phyloP scores from a whole-genome alignment of 192 early-diverging fungal genomes.

The Backusella liffmaniae region DNA sequence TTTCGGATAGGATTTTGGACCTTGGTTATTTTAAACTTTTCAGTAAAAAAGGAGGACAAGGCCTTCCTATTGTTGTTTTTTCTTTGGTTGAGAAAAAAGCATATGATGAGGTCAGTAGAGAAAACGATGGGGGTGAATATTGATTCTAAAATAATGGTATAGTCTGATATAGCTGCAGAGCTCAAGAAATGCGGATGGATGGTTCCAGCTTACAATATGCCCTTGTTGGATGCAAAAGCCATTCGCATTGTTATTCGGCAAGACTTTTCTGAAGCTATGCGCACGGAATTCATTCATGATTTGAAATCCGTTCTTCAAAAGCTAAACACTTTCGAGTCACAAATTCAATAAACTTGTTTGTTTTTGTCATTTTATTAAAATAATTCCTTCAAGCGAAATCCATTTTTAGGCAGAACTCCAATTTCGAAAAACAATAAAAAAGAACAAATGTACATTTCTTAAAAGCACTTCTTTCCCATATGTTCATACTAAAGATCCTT shows the following conservation, averaged over 20 bases:
- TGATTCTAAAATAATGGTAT: slow-evolving; percentile 26
- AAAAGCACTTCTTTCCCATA: not conserved
- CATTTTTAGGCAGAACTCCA: not conserved
- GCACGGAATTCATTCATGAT: not conserved
- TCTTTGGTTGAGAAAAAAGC: slow-evolving; percentile 35
- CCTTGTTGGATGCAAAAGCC: slow-evolving; percentile 49
- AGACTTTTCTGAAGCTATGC: slow-evolving; percentile 21
- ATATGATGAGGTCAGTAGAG: slow-evolving; percentile 37
- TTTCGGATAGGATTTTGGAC: slow-evolving; percentile 52
- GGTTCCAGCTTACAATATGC: slow-evolving; percentile 69
- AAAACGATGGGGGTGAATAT: not conserved
- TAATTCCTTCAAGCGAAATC: not conserved
- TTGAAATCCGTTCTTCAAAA: not conserved
- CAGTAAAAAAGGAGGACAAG: slow-evolving; percentile 38
- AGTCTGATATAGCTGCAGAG: slow-evolving; percentile 52
- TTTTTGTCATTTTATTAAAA: not conserved
- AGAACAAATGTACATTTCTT: not conserved
- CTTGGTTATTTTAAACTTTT: slow-evolving; percentile 63
- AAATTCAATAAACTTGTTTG: not conserved
- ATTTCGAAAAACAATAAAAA: not conserved
- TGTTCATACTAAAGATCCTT: not conserved
- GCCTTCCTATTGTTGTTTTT: slow-evolving; percentile 68
- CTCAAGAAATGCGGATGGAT: slow-evolving; percentile 71
- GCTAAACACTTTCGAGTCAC: not conserved
- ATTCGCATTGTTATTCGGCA: slow-evolving; percentile 70